Conservation (phyloP, 1,139 yeast species). For the Kodamaea derodonti region DNA sequence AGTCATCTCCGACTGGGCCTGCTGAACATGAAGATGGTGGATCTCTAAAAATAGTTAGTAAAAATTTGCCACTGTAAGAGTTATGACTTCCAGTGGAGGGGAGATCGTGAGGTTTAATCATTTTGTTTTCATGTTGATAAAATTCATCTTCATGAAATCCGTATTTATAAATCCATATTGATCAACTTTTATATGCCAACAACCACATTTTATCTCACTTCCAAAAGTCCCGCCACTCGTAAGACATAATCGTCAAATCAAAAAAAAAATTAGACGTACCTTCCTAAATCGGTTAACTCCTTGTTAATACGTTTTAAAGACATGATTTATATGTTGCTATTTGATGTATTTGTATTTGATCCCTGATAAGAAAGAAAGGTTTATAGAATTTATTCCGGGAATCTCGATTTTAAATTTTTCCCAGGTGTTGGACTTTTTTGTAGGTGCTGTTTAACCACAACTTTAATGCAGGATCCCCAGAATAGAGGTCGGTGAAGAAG, state of each 20-base stretch:
- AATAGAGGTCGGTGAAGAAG: background rate
- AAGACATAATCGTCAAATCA: too few species aligned
- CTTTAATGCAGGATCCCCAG: background rate
- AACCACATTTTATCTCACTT: too few species aligned
- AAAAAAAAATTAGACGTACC: conserved; percentile 49
- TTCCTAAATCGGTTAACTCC: conserved; percentile 91
- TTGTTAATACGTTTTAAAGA: conserved; percentile 93
- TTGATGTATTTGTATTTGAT: background rate
- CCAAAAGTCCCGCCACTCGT: background rate
- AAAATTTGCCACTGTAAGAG: too few species aligned
- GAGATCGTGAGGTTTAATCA: too few species aligned
- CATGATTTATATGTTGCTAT: conserved; percentile 38
- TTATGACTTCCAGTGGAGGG: too few species aligned
- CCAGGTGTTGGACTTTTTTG: conserved; percentile 4
- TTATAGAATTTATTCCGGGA: conserved; percentile 3
- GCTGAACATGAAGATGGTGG: conserved; percentile 99
- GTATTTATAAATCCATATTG: too few species aligned
- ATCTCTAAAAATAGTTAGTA: conserved; percentile 56
- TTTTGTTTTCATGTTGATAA: too few species aligned
- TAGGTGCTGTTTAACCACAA: background rate
- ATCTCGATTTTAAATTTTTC: conserved; percentile 5
- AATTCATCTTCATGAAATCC: too few species aligned
- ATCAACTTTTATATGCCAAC: too few species aligned
- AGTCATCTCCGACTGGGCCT: conserved; percentile 96
- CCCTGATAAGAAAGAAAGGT: conserved; percentile 3